These are phyloP conservation scores for Plectosphaerella sp. DNA, from an alignment of 2,329 filamentous ascomycete species.

Conservation along the genomic window DNA sequence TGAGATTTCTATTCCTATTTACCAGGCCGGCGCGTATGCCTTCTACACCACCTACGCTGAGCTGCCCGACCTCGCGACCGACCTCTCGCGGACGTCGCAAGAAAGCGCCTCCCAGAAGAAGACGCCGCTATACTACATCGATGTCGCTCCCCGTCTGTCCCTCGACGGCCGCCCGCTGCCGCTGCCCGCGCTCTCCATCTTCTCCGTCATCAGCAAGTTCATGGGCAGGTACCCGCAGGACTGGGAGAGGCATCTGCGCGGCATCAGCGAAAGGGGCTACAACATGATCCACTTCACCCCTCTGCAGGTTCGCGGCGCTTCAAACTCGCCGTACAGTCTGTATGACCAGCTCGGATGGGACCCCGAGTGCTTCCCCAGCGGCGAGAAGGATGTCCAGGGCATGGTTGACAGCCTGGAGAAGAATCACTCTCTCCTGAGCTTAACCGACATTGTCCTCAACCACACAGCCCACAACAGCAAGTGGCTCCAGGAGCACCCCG, in stretches of 20 bases:
- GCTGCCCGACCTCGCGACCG: slow-evolving; percentile 70
- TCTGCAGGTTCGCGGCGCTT: slow-evolving; percentile 79
- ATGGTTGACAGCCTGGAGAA: slow-evolving; percentile 79
- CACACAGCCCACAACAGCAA: slow-evolving; percentile 94
- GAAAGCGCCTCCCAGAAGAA: slow-evolving; percentile 52
- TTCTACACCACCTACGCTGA: slow-evolving; percentile 93
- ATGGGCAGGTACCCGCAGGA: slow-evolving; percentile 89
- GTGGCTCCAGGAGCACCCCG: slow-evolving; percentile 92
- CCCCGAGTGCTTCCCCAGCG: slow-evolving; percentile 72
- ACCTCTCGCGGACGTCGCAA: slow-evolving; percentile 40
- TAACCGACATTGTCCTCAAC: slow-evolving; percentile 97
- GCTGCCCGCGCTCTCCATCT: slow-evolving; percentile 81
- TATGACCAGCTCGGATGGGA: slow-evolving; percentile 92
- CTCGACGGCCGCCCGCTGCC: slow-evolving; percentile 73
- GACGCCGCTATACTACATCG: slow-evolving; percentile 84
- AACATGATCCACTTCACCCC: slow-evolving; percentile 99
- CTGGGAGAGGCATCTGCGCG: slow-evolving; percentile 84
- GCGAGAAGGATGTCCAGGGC: slow-evolving; percentile 73
- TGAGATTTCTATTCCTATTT: slow-evolving; percentile 83
- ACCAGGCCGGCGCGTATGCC: slow-evolving; percentile 80
- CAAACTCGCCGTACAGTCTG: slow-evolving; percentile 96
- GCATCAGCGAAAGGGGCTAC: slow-evolving; percentile 88
- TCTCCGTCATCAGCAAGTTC: slow-evolving; percentile 95
- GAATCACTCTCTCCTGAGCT: slow-evolving; percentile 75
- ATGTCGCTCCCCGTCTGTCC: slow-evolving; percentile 78